Evolutionary conservation across 176 grass and related monocot species (phyloP), one percentile per base, ranked within the genome.

Genomic region (Lolium multiflorum): DNA sequence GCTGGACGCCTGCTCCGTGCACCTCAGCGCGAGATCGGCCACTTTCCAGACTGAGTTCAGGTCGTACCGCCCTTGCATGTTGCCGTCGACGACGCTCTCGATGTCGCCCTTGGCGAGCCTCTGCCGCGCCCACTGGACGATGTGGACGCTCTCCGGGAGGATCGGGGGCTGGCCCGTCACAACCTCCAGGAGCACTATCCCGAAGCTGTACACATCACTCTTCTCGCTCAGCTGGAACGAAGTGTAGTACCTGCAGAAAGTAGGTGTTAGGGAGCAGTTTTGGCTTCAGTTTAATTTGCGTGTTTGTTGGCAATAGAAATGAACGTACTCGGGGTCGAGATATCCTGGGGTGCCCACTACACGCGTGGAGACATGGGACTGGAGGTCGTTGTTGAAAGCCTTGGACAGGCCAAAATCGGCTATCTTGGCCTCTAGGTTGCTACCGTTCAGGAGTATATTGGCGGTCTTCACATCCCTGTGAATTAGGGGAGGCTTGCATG

Each of bases 31-130:
- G 5, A 90, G 16, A 1, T 90, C 83, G 13, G 82, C 88, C 17
- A 90, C 90, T 55, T 92, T 95, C 93, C 90, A 92, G 8, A 89
- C 65, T 6, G 91, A 91, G 38, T 95, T 95, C 3, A 91, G 26
- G 13, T 92, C 76, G 58, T 87, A 95, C 51, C 87, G 64, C 62
- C 86, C 88, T 37, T 72, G 46, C 83, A 95, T 81, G 6, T 74
- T 83, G n/a, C 38, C 10, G 39, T 95, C 91, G 0, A 79, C 80
- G 4, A 95, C 50, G 31, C 83, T 84, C 38, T 95, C 86, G 3
- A 95, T 92, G 69, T 95, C 83, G 38, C 93, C 90, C 72, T 69
- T 80, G 11, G 74, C 75, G 7, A 90, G 79, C 78, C 85, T 90
- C 74, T 86, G 82, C 14, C 74, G 51, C 37, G 86, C 91, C 81